Evolutionary conservation across 2,329 filamentous ascomycete genomes (phyloP).

Genomic region (Pseudocercospora fijiensis): DNA sequence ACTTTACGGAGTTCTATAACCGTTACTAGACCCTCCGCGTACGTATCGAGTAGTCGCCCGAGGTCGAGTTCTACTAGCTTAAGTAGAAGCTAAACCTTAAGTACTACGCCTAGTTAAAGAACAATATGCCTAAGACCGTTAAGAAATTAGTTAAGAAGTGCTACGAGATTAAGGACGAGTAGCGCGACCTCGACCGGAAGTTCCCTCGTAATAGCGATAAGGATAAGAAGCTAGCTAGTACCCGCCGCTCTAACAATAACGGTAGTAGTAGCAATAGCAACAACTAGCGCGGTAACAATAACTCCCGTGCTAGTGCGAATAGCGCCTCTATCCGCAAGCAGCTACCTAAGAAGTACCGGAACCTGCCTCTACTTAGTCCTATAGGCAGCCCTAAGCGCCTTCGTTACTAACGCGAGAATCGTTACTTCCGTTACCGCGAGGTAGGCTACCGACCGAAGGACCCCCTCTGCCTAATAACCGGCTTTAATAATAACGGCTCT

Average conservation of each 20-base stretch:
- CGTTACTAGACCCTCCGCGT: neutral
- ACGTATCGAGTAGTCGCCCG: neutral
- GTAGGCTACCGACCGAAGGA: neutral
- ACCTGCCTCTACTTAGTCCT: neutral
- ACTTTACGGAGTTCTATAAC: constrained; percentile 8
- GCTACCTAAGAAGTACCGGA: neutral
- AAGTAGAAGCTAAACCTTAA: neutral
- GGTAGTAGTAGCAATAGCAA: neutral
- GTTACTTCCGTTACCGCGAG: neutral
- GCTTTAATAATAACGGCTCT: neutral
- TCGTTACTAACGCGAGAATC: neutral
- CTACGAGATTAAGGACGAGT: neutral
- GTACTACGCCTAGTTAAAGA: neutral
- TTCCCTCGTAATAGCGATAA: neutral
- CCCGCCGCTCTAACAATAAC: neutral
- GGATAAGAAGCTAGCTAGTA: neutral
- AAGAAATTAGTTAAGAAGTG: neutral
- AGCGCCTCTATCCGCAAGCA: neutral
- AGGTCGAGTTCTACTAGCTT: constrained; percentile 1
- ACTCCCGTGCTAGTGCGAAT: neutral
- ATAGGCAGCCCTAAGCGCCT: neutral
- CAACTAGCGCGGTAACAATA: neutral
- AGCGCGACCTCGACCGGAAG: neutral
- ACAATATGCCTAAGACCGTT: neutral
- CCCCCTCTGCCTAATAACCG: neutral